Percentiles rank a stretch among this genome's conserved stretches.
phyloP scores from a whole-genome alignment of 2,329 filamentous ascomycete species.

The Botrytis paeoniae region DNA sequence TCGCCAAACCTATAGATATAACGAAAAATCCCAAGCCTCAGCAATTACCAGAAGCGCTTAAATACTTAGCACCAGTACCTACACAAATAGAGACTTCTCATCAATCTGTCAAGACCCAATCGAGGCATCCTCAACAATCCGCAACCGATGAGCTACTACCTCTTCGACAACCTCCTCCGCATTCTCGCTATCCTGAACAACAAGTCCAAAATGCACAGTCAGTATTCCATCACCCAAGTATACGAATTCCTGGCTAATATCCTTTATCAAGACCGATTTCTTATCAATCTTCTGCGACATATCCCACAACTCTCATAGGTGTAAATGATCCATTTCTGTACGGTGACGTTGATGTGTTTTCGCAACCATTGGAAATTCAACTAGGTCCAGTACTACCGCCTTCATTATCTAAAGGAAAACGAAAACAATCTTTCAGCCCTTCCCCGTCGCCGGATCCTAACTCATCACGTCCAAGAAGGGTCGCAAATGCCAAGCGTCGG shows the following conservation, averaged over 20 bases:
- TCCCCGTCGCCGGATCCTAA: constrained; percentile 1
- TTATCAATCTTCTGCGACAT: neutral
- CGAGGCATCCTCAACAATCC: neutral
- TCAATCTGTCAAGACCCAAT: neutral
- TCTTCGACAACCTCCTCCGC: neutral
- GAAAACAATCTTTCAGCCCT: constrained; percentile 13
- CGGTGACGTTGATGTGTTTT: constrained; percentile 1
- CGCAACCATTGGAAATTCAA: constrained; percentile 3
- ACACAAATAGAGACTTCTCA: neutral
- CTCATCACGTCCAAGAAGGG: neutral
- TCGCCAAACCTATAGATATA: neutral
- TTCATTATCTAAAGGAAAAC: neutral
- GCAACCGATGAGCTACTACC: neutral
- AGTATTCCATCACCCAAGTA: neutral
- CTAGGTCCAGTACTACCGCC: neutral
- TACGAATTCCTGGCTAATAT: neutral
- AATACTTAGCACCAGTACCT: constrained; percentile 14
- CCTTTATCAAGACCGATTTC: neutral
- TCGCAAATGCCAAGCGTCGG: constrained; percentile 14
- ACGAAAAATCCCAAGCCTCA: neutral
- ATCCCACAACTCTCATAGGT: neutral
- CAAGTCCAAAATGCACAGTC: constrained; percentile 12
- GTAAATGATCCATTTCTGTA: constrained; percentile 11
- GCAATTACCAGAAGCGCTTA: constrained; percentile 15
- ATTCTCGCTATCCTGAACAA: neutral